Evolutionary conservation across 495 filamentous ascomycete species (phyloP).

Genomic region (Opeltia flavorubescens): DNA sequence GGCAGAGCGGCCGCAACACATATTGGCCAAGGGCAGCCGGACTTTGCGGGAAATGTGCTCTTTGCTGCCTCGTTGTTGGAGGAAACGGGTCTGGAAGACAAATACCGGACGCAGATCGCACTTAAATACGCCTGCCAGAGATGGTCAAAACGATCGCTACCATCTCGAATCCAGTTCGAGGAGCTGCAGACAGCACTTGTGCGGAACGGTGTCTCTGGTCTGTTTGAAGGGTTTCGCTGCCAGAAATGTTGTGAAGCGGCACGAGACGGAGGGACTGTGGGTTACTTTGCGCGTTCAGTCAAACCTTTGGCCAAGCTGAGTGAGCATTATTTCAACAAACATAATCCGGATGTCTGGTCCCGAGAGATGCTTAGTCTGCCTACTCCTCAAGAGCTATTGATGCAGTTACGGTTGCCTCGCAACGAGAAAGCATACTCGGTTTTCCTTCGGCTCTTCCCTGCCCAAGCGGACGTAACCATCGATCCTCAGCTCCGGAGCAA

Average conservation of each 20-base stretch:
- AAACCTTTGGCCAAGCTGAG: neutral
- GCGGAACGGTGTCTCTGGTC: neutral
- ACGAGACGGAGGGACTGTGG: neutral
- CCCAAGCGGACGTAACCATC: neutral
- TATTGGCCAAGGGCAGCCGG: neutral
- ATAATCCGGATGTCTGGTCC: neutral
- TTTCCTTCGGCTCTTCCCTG: neutral
- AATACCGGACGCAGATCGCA: neutral
- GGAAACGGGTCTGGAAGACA: neutral
- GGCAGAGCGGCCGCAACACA: neutral
- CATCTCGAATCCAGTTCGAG: neutral
- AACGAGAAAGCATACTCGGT: neutral
- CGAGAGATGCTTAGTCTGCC: neutral
- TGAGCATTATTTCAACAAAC: neutral
- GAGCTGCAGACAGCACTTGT: neutral
- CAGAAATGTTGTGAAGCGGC: neutral
- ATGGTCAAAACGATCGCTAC: neutral
- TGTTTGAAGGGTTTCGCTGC: slow-evolving; percentile 2
- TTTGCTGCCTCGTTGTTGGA: neutral
- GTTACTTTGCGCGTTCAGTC: neutral
- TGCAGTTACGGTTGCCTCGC: neutral
- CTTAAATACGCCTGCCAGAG: neutral
- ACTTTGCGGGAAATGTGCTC: neutral
- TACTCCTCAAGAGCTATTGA: neutral
- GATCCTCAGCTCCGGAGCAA: neutral